Evolutionary conservation across 225 moss, liverwort and hornwort species (phyloP).

Genomic region (Marchantia paleacea): DNA sequence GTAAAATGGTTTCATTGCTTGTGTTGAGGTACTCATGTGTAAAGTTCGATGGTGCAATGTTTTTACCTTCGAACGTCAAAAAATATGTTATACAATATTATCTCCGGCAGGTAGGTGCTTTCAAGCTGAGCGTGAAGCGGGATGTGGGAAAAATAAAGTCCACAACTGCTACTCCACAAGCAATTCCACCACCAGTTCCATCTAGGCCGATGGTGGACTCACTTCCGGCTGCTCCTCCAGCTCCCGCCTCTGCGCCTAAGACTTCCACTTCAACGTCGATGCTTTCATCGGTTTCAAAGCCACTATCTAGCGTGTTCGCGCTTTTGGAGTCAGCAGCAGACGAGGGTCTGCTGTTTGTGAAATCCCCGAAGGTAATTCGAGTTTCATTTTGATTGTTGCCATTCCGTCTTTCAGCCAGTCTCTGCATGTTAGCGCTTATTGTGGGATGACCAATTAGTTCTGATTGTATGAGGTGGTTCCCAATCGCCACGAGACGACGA

Average conservation of each 20-base stretch:
- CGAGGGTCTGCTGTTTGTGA: constrained; percentile 73
- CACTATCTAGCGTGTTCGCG: constrained; percentile 70
- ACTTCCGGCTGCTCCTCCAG: constrained; percentile 25
- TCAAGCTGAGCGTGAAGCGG: constrained; percentile 77
- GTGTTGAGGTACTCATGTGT: not conserved
- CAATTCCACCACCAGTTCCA: constrained; percentile 45
- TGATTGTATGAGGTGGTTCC: not conserved
- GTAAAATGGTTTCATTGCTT: not conserved
- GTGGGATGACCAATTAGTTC: not conserved
- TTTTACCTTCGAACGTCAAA: not conserved
- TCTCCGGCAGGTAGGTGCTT: constrained; percentile 64
- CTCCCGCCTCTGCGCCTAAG: constrained; percentile 42
- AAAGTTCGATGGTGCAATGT: too few species aligned
- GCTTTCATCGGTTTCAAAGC: constrained; percentile 62
- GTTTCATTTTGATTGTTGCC: not conserved
- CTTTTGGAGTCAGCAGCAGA: constrained; percentile 83
- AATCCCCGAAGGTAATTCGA: constrained; percentile 76
- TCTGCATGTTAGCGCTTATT: too few species aligned
- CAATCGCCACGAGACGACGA: not conserved
- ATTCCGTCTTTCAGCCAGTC: not conserved
- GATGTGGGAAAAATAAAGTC: constrained; percentile 58
- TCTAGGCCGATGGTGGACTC: constrained; percentile 77
- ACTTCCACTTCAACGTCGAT: constrained; percentile 46
- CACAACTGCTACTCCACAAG: constrained; percentile 42
- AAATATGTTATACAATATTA: not conserved